Conservation (phyloP, 805 yeast species). For the Yarrowia porcina region DNA sequence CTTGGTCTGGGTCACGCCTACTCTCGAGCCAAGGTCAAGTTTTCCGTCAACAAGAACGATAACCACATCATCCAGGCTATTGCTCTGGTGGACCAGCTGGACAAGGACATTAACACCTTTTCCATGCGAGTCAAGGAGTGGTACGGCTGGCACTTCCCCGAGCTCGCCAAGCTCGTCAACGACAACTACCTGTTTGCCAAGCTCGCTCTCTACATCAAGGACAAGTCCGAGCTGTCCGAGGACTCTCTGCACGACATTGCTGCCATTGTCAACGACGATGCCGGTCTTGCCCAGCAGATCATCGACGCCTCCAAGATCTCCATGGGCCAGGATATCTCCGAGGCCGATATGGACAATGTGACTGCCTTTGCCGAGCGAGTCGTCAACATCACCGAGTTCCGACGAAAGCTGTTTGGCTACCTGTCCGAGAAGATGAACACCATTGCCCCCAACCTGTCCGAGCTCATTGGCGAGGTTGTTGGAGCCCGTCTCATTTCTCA, state of each 20-base stretch:
- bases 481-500: slow-evolving; percentile 98
- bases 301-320: slow-evolving; percentile 97
- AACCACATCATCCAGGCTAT: slow-evolving; percentile 99
- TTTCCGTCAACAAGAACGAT: slow-evolving; percentile 96
- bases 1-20: slow-evolving; percentile 98
- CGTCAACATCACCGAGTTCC: slow-evolving; percentile 91
- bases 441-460: slow-evolving; percentile 95
- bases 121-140: slow-evolving; percentile 99
- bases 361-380: slow-evolving; percentile 91
- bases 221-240: slow-evolving; percentile 91
- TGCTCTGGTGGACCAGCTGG: slow-evolving; percentile 92
- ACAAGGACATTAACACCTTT: slow-evolving; percentile 95
- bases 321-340: slow-evolving; percentile 99
- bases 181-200: slow-evolving; percentile 95
- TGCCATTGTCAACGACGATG: slow-evolving; percentile 84
- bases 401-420: slow-evolving; percentile 93
- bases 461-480: slow-evolving; percentile 93
- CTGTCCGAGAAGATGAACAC: slow-evolving; percentile 95
- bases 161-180: slow-evolving; percentile 92
- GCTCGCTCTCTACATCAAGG: slow-evolving; percentile 81
- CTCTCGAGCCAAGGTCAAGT: slow-evolving; percentile 98
- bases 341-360: slow-evolving; percentile 82
- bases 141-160: slow-evolving; percentile 99
- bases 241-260: slow-evolving; percentile 90
- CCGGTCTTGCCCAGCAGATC: slow-evolving; percentile 73